Conservation (phyloP, 2,329 filamentous ascomycete species). For the Trichoderma semiorbis region DNA sequence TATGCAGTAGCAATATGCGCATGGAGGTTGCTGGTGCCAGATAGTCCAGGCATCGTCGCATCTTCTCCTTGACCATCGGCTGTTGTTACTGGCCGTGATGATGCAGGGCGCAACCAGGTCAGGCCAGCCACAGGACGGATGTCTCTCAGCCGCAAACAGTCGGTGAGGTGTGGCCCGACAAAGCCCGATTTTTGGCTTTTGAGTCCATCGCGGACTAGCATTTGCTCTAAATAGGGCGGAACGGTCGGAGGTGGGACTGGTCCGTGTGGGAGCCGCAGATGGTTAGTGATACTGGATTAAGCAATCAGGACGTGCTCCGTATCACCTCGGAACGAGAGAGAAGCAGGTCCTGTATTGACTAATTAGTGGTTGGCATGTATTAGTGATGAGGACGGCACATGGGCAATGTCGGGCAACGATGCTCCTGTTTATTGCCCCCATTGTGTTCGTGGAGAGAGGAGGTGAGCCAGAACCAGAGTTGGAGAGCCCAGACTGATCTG, state of each 20-base stretch:
- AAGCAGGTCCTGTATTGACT: neutral
- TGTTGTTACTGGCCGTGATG: slow-evolving; percentile 9
- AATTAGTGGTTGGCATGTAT: neutral
- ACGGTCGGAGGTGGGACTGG: slow-evolving; percentile 1
- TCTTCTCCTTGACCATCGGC: neutral
- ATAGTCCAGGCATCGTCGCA: neutral
- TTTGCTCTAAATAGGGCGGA: neutral
- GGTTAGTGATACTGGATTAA: neutral
- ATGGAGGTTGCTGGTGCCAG: neutral
- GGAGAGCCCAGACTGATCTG: neutral
- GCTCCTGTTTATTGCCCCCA: neutral
- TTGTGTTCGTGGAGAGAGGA: neutral
- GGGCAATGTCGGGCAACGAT: neutral
- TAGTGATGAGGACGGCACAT: neutral
- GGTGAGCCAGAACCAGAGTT: neutral
- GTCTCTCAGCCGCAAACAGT: slow-evolving; percentile 15
- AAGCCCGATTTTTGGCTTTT: neutral
- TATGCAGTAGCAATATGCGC: neutral
- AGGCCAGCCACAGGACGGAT: slow-evolving; percentile 5
- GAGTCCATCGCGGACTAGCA: neutral
- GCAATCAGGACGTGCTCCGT: neutral
- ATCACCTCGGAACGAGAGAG: neutral
- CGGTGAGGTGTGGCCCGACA: slow-evolving; percentile 13
- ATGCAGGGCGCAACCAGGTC: neutral
- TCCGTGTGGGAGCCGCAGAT: neutral